These are phyloP conservation scores for Buxus sempervirens DNA, from an alignment of 164 flowering plant species.

Conservation along the genomic window DNA sequence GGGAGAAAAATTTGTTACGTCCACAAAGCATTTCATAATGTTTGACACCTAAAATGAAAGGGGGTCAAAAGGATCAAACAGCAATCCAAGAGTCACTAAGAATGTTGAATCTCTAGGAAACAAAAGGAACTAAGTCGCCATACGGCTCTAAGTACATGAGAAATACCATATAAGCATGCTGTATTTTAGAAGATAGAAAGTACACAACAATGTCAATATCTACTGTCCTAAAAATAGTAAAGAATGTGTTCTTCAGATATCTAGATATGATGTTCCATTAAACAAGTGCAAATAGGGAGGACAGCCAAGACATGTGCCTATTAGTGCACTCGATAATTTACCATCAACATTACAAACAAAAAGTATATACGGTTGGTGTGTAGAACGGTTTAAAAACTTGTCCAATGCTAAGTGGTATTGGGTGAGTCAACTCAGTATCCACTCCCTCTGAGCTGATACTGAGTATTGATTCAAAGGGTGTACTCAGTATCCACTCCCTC, in stretches of 20 bases:
- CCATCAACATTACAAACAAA: too few species aligned
- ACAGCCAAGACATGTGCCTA: too few species aligned
- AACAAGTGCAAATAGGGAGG: too few species aligned
- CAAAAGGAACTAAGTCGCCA: neutral
- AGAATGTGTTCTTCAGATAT: neutral
- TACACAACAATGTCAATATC: neutral
- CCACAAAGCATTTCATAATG: constrained; percentile 21
- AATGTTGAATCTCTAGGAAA: neutral
- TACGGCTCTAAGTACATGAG: neutral
- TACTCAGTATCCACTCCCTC: too few species aligned
- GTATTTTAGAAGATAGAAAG: neutral
- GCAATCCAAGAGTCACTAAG: neutral
- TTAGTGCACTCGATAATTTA: too few species aligned
- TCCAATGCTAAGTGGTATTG: too few species aligned
- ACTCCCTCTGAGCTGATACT: too few species aligned
- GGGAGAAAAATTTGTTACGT: constrained; percentile 33
- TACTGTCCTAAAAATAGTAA: neutral
- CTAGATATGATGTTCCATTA: too few species aligned
- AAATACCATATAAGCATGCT: neutral
- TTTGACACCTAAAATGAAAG: constrained; percentile 23
- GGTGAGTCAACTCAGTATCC: too few species aligned
- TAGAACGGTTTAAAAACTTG: too few species aligned
- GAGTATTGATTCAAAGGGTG: too few species aligned
- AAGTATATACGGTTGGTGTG: too few species aligned
- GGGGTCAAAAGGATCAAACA: neutral